Evolutionary conservation across 2,329 filamentous ascomycete species (phyloP).

Genomic region (Fusarium sp.): DNA sequence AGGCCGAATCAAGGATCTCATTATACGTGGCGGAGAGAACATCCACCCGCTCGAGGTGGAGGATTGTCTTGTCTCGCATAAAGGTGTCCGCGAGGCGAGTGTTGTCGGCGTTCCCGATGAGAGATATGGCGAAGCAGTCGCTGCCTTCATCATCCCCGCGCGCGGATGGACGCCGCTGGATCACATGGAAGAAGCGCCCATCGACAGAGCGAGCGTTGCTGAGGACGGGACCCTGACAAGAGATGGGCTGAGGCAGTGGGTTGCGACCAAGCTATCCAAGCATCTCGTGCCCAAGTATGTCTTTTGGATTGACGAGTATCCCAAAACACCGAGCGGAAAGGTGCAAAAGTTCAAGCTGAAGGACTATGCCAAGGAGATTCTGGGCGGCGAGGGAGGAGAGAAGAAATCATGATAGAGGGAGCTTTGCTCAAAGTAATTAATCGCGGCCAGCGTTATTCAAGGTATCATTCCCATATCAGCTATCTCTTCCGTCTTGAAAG

Average conservation of each 20-base stretch:
- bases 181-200: slow-evolving; percentile 39
- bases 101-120: slow-evolving; percentile 87
- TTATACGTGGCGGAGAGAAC: slow-evolving; percentile 95
- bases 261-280: slow-evolving; percentile 70
- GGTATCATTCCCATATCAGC: slow-evolving; percentile 32
- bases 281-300: slow-evolving; percentile 89
- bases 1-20: slow-evolving; percentile 91
- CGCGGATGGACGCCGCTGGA: slow-evolving; percentile 42
- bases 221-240: slow-evolving; percentile 55
- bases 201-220: slow-evolving; percentile 20
- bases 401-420: slow-evolving; percentile 6
- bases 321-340: slow-evolving; percentile 96
- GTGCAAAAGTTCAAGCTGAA: slow-evolving; percentile 92
- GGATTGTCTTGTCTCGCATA: slow-evolving; percentile 81
- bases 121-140: slow-evolving; percentile 85
- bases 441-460: slow-evolving; percentile 30
- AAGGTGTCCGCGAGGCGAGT: slow-evolving; percentile 75
- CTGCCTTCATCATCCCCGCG: slow-evolving; percentile 76
- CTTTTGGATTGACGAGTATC: slow-evolving; percentile 87
- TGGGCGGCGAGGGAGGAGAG: slow-evolving; percentile 32
- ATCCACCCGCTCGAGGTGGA: slow-evolving; percentile 95
- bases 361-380: slow-evolving; percentile 64
- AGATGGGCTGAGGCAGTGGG: slow-evolving; percentile 75
- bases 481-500: slow-evolving; percentile 4
- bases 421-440: slow-evolving; percentile 3